These are phyloP conservation scores for Epichloe scottii DNA, from an alignment of 2,329 filamentous ascomycete genomes.

Conservation along the genomic window DNA sequence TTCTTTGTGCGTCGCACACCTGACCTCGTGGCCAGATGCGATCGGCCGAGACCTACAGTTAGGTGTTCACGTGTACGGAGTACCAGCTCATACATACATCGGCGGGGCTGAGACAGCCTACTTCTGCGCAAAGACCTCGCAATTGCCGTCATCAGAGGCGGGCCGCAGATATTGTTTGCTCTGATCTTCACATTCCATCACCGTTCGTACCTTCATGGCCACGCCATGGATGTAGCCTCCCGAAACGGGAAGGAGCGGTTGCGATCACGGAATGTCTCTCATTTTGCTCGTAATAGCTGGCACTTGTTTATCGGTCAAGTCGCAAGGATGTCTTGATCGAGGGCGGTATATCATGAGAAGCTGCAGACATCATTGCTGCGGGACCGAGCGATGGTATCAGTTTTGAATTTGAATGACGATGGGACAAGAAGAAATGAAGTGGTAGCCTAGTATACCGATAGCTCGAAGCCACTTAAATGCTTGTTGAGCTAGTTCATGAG, in stretches of 20 bases:
- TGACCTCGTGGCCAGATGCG: conserved; percentile 4
- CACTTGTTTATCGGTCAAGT: neutral
- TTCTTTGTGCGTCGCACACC: neutral
- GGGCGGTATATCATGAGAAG: neutral
- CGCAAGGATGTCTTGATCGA: neutral
- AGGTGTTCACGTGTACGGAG: neutral
- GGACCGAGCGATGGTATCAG: neutral
- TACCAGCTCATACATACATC: neutral
- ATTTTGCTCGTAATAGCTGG: too few species aligned
- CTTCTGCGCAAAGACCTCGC: neutral
- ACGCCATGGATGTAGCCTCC: neutral
- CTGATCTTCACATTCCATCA: neutral
- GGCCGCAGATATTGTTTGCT: neutral
- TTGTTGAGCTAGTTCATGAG: too few species aligned
- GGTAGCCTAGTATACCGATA: neutral
- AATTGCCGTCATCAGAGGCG: neutral
- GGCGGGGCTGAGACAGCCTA: neutral
- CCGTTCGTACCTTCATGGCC: neutral
- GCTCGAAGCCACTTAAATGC: too few species aligned
- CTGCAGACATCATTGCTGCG: conserved; percentile 3
- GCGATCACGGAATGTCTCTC: neutral
- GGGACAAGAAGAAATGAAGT: neutral
- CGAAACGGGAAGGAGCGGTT: neutral
- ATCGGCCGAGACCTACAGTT: conserved; percentile 10
- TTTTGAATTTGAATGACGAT: neutral